Percentiles rank a stretch among this genome's conserved stretches.
These are phyloP conservation scores for Tuctoria greenei DNA, from an alignment of 176 grass and related monocot genomes.

Conservation along the genomic window DNA sequence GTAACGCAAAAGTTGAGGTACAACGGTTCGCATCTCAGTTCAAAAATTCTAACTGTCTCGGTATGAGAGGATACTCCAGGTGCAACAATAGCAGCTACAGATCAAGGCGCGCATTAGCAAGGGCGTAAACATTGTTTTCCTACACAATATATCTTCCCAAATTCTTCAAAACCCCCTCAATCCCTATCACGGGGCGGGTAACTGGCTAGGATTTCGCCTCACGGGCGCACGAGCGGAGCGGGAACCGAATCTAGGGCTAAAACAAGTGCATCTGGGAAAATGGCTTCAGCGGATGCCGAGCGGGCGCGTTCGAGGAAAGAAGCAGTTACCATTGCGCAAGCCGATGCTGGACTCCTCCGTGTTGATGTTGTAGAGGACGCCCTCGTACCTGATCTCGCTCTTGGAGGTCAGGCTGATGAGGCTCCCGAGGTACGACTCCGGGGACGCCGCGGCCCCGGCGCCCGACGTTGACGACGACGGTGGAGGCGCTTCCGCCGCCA, in stretches of 20 bases:
- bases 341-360: constrained; percentile 77
- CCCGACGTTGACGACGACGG: constrained; percentile 1
- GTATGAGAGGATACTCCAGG: not conserved
- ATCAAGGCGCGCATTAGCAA: not conserved
- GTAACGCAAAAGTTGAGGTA: not conserved
- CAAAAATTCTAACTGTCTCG: not conserved
- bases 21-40: not conserved
- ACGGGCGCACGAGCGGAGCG: not conserved
- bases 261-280: constrained; percentile 29
- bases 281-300: not conserved
- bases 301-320: not conserved
- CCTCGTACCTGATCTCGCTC: constrained; percentile 94
- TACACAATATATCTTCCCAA: not conserved
- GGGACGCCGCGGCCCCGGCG: constrained; percentile 31
- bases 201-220: not conserved
- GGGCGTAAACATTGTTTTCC: not conserved
- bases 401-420: constrained; percentile 81
- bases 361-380: constrained; percentile 78
- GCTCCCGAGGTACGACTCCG: constrained; percentile 80
- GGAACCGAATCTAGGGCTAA: constrained; percentile 32
- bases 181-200: not conserved
- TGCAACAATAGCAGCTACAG: not conserved
- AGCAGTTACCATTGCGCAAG: constrained; percentile 56
- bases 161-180: not conserved
- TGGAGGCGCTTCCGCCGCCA: constrained; percentile 63